Conservation (phyloP, 1,284 basidiomycete genomes). For the Cutaneotrichosporon sp. region DNA sequence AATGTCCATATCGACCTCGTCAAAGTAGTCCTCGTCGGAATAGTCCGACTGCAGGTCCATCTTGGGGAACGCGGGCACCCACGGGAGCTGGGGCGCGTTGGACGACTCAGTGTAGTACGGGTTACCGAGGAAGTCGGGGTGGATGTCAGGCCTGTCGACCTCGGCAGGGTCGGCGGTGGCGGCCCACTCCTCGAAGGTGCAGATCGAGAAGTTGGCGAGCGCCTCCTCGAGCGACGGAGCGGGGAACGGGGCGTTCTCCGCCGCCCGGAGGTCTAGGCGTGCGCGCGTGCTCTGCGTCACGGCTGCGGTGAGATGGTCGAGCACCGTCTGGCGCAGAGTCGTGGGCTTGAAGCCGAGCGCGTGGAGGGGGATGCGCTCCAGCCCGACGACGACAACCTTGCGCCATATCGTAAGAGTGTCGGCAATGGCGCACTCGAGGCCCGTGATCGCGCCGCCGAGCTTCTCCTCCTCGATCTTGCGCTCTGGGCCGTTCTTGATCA, state of each 20-base stretch:
- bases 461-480: no score
- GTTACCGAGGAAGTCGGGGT: constrained; percentile 1
- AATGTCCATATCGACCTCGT: not conserved
- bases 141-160: not conserved
- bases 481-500: no score
- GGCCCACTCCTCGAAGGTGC: not conserved
- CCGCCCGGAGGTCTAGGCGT: no score
- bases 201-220: not conserved
- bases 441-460: no score
- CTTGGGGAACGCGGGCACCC: not conserved
- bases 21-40: not conserved
- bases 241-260: not conserved
- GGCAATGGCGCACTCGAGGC: no score
- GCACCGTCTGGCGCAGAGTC: no score
- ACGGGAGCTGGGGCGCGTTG: not conserved
- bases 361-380: no score
- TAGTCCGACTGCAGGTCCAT: not conserved
- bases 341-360: no score
- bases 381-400: no score
- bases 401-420: no score
- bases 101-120: not conserved
- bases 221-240: not conserved
- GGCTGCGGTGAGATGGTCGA: no score
- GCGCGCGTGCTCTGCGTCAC: no score
- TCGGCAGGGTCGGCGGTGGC: not conserved